These are phyloP conservation scores for Solanum gracilifrons DNA, from an alignment of 257 asterid genomes.

Conservation along the genomic window DNA sequence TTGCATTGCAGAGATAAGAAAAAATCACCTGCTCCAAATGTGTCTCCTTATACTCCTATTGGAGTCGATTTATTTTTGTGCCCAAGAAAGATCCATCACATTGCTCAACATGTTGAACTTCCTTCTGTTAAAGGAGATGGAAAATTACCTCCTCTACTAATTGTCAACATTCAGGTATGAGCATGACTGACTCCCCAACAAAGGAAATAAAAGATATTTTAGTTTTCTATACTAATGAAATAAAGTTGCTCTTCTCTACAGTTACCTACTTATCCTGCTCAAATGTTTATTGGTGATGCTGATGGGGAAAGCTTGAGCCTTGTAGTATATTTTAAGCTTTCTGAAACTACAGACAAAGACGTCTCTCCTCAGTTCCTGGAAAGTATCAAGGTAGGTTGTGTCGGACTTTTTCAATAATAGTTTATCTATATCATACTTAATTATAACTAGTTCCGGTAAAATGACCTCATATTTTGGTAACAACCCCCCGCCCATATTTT, in stretches of 20 bases:
- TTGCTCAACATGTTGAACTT: constrained; percentile 83
- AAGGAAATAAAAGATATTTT: background rate
- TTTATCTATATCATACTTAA: background rate
- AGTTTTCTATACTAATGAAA: background rate
- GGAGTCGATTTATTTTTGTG: constrained; percentile 85
- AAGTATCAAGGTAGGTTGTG: constrained; percentile 46
- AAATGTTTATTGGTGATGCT: constrained; percentile 75
- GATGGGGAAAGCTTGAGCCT: constrained; percentile 92
- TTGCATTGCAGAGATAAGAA: constrained; percentile 76
- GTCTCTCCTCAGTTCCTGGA: constrained; percentile 69
- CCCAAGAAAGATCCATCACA: constrained; percentile 68
- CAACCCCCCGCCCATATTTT: no score
- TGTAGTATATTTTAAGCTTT: constrained; percentile 73
- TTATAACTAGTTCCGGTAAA: background rate
- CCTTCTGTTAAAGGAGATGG: constrained; percentile 57
- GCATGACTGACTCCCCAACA: constrained; percentile 8
- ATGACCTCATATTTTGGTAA: no score
- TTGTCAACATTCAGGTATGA: constrained; percentile 90
- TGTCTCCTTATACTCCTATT: constrained; percentile 67
- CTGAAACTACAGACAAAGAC: constrained; percentile 55
- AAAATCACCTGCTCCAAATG: constrained; percentile 67
- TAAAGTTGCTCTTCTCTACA: constrained; percentile 14
- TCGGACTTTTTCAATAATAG: background rate
- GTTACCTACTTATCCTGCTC: constrained; percentile 83
- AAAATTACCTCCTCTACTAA: constrained; percentile 55